Conservation (phyloP, 192 early-diverging fungal genomes). For the Coemansia sp. region DNA sequence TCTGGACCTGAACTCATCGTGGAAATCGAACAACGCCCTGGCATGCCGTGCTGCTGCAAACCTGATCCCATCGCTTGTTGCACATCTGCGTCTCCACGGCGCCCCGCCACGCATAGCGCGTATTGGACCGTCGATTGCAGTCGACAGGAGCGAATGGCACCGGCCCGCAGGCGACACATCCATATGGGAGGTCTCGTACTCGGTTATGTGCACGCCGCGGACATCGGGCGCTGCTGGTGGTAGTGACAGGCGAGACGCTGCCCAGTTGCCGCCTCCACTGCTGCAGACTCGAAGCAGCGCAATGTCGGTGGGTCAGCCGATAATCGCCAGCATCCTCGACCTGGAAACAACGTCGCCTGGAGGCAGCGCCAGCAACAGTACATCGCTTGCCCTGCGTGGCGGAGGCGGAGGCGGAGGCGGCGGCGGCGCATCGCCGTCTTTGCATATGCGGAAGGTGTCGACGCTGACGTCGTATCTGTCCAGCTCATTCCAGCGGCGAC, state of each 20-base stretch:
- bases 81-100: slow-evolving; percentile 37
- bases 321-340: slow-evolving; percentile 23
- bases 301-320: slow-evolving; percentile 11
- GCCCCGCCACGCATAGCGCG: slow-evolving; percentile 47
- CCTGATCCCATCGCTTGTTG: slow-evolving; percentile 49
- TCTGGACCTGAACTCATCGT: slow-evolving; percentile 38
- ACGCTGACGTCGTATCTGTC: slow-evolving; percentile 43
- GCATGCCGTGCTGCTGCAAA: slow-evolving; percentile 41
- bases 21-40: slow-evolving; percentile 35
- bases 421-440: neutral
- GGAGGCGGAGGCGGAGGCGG: no score
- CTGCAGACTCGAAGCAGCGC: slow-evolving; percentile 4
- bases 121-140: slow-evolving; percentile 26
- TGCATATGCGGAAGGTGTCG: slow-evolving; percentile 30
- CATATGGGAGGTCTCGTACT: slow-evolving; percentile 21
- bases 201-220: slow-evolving; percentile 10
- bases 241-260: neutral
- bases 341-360: slow-evolving; percentile 14
- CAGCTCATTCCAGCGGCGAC: slow-evolving; percentile 36
- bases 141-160: slow-evolving; percentile 44
- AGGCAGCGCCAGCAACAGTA: neutral
- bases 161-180: neutral
- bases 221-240: neutral
- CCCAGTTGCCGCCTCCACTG: neutral
- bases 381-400: neutral